Conservation (phyloP, 2,329 filamentous ascomycete species). For the Boeremia lycopersici region DNA sequence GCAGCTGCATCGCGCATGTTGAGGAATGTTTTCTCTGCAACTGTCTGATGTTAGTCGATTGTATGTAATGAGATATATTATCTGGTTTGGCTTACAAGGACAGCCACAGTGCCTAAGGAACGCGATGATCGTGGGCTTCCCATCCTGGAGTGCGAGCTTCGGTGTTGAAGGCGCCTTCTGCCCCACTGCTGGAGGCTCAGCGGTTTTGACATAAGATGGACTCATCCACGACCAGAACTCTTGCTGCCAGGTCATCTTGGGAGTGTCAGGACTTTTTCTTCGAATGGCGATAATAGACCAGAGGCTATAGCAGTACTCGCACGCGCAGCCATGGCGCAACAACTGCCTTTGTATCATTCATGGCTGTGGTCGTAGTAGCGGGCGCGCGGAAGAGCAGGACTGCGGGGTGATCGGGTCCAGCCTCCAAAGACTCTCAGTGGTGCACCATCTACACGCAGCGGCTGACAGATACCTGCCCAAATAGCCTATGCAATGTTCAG, state of each 20-base stretch:
- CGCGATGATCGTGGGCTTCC: conserved; percentile 65
- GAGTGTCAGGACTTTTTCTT: background rate
- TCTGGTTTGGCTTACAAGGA: conserved; percentile 62
- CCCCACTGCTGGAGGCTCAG: conserved; percentile 59
- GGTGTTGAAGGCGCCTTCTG: conserved; percentile 61
- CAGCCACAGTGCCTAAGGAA: conserved; percentile 78
- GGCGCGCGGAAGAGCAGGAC: conserved; percentile 12
- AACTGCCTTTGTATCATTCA: conserved; percentile 6
- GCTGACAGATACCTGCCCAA: conserved; percentile 5
- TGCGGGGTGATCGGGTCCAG: conserved; percentile 14
- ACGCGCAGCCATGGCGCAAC: background rate
- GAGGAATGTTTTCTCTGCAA: conserved; percentile 69
- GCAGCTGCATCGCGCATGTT: conserved; percentile 37
- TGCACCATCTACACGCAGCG: background rate
- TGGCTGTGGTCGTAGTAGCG: conserved; percentile 2
- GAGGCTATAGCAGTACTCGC: background rate
- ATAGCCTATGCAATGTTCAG: conserved; percentile 11
- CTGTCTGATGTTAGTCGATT: conserved; percentile 46
- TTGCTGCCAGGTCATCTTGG: conserved; percentile 46
- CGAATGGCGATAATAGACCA: background rate
- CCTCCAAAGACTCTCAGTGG: conserved; percentile 5
- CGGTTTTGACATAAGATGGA: conserved; percentile 36
- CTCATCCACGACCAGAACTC: conserved; percentile 53
- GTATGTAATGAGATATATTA: background rate
- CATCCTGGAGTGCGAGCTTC: conserved; percentile 58